Percentiles rank a stretch among this genome's conserved stretches.
Evolutionary conservation across 176 grass and related monocot species (phyloP).

Genomic region (Avena atlantica): DNA sequence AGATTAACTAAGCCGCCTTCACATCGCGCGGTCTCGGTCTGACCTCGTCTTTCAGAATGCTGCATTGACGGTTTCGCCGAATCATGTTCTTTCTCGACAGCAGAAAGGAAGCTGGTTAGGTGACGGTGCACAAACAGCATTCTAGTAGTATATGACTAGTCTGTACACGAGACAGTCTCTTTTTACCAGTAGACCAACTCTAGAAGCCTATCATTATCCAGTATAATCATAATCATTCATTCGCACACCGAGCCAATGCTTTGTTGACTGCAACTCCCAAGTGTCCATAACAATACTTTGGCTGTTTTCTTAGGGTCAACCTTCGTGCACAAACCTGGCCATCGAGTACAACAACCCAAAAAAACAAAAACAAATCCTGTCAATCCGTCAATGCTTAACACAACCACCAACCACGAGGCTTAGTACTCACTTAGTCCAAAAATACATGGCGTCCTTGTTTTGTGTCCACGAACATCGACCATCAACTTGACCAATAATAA

Average conservation of each 20-base stretch:
- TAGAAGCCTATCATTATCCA: neutral
- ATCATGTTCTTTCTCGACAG: neutral
- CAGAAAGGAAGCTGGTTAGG: neutral
- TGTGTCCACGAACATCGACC: too few species aligned
- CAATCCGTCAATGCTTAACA: neutral
- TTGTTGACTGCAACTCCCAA: neutral
- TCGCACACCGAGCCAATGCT: slow-evolving; percentile 29
- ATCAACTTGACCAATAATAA: too few species aligned
- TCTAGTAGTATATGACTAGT: neutral
- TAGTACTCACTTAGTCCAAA: neutral
- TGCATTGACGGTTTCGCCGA: neutral
- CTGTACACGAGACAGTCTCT: neutral
- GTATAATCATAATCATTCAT: neutral
- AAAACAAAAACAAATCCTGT: neutral
- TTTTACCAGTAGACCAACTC: neutral
- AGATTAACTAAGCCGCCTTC: neutral
- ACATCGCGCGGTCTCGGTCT: neutral
- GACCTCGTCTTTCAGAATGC: neutral
- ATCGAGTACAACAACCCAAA: neutral
- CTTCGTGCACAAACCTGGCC: slow-evolving; percentile 11
- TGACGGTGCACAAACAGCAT: neutral
- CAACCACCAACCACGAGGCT: neutral
- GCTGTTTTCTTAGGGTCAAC: neutral
- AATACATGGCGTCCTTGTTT: too few species aligned
- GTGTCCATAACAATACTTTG: neutral